Evolutionary conservation across 2,329 filamentous ascomycete species (phyloP), one percentile per base, ranked within the genome.

Genomic region (Intubia oerlemansii): DNA sequence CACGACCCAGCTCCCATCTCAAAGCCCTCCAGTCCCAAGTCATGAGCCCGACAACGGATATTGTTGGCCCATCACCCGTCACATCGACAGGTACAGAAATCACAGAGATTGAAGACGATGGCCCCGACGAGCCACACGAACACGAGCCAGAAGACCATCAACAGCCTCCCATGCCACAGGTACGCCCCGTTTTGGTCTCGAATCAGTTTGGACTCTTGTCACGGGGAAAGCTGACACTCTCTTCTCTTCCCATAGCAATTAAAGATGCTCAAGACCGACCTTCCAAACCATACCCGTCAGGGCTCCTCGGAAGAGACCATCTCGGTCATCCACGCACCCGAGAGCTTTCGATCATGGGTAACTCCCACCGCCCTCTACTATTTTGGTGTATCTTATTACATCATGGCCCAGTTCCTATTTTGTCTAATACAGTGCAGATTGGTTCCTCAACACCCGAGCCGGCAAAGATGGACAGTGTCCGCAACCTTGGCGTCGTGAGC

Each of bases 291-390:
- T 34, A 42, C 73, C 46, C 54, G 70, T 44, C 59, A 61, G 29
- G 53, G 54, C 30, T 62, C 63, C 15, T 71, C 70, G 35, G 80
- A 91, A 38, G 80, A 84, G 39, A 74, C 81, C 15, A 64, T 80
- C 30, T 93, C 84, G 2, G 84, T 91, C 31, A 92, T 93, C 39
- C 84, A 92, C 56, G 80, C 79, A 11, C 82, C 84, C 0, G 62
- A 80, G 38, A 79, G 75, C 36, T 93, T 88, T 49, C 64, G 68
- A 32, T 66, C 66, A 40, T 91, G 88, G 65, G 79, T 88, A 48
- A 44, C 4, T 8, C 19, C n/a, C n/a, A n/a, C n/a, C n/a, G n/a
- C n/a, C n/a, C n/a, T n/a, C n/a, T n/a, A n/a, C n/a, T n/a, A n/a
- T n/a, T n/a, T n/a, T n/a, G n/a, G n/a, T n/a, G n/a, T n/a, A n/a